Base-by-base conservation (phyloP, 2,329 filamentous ascomycete species). In the Sphaerulina vaccinii region DNA sequence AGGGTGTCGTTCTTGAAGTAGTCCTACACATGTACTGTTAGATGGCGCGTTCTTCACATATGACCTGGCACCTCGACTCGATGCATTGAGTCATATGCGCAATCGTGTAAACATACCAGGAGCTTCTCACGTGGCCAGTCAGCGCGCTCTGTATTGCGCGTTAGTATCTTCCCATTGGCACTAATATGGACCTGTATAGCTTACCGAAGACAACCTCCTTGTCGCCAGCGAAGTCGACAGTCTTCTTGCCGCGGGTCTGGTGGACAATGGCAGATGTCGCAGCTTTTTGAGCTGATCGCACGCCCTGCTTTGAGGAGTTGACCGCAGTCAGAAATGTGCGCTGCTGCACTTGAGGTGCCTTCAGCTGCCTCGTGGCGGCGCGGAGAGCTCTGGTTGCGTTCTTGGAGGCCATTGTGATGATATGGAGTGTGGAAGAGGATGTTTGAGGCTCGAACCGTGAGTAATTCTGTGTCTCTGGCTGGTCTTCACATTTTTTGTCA, bases 1-100 rank as follows among this genome's bases (percentile, higher is more conserved):
- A 99, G 89, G 65, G 92, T 97, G 78, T 99, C 93, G 79, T 99
- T 84, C 85, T 97, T 97, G 88, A 99, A 99, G 86, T 92, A 99
- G 62, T 97, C 90, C 88, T 96, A 65, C 49, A 19, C 13, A 27
- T 49, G 18, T 13, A 22, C 46, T 54, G 62, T 74, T 56, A 73
- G 65, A 45, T 10, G n/a, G 38, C n/a, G 35, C 35, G 35, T 27
- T 47, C 19, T 22, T 19, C 3, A 19, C 32, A 13, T 10, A 32
- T 37, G 8, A 45, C 40, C 42, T n/a, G n/a, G n/a, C n/a, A n/a
- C n/a, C n/a, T 8, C 15, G 33, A 16, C 38, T 39, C 38, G 27
- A 32, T 10, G 19, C 33, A 38, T 49, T 39, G 53, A 55, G 42
- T 55, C 47, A 46, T 41, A 24, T 47, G 42, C 22, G 15, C 19